phyloP scores from a whole-genome alignment of 805 yeast species.

The Wickerhamomyces chambardii region DNA sequence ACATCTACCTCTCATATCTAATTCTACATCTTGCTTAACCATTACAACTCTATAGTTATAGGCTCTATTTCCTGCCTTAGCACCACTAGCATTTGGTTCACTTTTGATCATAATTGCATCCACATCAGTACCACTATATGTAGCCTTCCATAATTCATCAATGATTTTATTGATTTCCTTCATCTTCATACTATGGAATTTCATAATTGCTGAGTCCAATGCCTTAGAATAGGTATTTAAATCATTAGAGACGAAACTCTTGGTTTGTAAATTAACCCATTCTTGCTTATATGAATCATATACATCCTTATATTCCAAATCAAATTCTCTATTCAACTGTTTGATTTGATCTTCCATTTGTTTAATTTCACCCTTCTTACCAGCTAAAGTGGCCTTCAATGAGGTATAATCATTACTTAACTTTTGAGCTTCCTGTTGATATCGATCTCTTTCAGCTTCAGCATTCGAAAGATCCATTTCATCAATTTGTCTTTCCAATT shows the following conservation, averaged over 20 bases:
- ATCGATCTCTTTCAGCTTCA: conserved; percentile 47
- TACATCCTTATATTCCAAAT: conserved; percentile 63
- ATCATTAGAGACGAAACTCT: conserved; percentile 70
- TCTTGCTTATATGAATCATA: conserved; percentile 57
- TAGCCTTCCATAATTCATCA: conserved; percentile 88
- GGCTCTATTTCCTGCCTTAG: conserved; percentile 40
- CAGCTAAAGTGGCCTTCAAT: conserved; percentile 59
- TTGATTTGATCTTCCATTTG: conserved; percentile 71
- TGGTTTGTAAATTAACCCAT: conserved; percentile 70
- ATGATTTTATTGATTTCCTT: conserved; percentile 80
- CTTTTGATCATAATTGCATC: conserved; percentile 83
- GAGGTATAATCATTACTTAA: conserved; percentile 41
- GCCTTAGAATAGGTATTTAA: conserved; percentile 76
- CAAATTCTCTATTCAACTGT: conserved; percentile 47
- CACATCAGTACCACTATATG: conserved; percentile 93
- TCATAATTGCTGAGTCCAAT: conserved; percentile 88
- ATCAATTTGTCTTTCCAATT: conserved; percentile 28
- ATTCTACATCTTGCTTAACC: conserved; percentile 85
- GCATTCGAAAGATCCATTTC: conserved; percentile 49
- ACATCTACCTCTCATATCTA: conserved; percentile 97
- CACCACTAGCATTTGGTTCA: conserved; percentile 41
- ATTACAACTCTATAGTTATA: conserved; percentile 92
- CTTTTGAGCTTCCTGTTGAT: conserved; percentile 45
- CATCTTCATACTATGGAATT: conserved; percentile 87
- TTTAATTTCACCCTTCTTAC: conserved; percentile 76